Percentiles rank a stretch among this genome's conserved stretches.
These are phyloP conservation scores for Peronospora tabacina DNA, from an alignment of 352 stramenopile genomes.

Conservation along the genomic window DNA sequence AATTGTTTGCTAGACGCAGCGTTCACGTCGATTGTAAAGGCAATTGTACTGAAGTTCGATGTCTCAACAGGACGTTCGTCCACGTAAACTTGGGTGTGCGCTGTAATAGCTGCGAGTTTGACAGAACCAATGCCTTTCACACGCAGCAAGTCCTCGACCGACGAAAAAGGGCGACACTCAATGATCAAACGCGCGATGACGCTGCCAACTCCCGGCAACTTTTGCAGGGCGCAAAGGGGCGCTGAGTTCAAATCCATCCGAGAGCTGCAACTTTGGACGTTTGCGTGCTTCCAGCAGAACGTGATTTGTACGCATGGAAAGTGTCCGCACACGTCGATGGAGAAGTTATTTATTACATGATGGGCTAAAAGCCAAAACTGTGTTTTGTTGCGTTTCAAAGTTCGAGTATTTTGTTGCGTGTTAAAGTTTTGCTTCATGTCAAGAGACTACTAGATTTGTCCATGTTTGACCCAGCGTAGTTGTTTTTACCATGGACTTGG, in stretches of 20 bases:
- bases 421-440: background rate
- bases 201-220: conserved; percentile 37
- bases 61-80: conserved; percentile 7
- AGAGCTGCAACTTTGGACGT: conserved; percentile 20
- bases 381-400: too few relatives aligned
- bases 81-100: conserved; percentile 20
- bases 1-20: conserved; percentile 33
- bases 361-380: too few relatives aligned
- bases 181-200: conserved; percentile 38
- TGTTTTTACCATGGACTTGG: conserved; percentile 1
- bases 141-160: conserved; percentile 28
- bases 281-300: conserved; percentile 31
- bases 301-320: background rate
- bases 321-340: background rate
- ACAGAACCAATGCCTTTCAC: conserved; percentile 41
- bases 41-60: conserved; percentile 4
- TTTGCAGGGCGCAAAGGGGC: conserved; percentile 26
- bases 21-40: conserved; percentile 41
- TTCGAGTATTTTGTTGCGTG: too few relatives aligned
- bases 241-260: conserved; percentile 35
- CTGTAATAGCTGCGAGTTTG: conserved; percentile 27
- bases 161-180: conserved; percentile 35
- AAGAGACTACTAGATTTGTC: background rate
- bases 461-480: background rate
- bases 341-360: too few relatives aligned